Evolutionary conservation across 2,329 filamentous ascomycete genomes (phyloP).

Genomic region (Colletotrichum orbiculare): DNA sequence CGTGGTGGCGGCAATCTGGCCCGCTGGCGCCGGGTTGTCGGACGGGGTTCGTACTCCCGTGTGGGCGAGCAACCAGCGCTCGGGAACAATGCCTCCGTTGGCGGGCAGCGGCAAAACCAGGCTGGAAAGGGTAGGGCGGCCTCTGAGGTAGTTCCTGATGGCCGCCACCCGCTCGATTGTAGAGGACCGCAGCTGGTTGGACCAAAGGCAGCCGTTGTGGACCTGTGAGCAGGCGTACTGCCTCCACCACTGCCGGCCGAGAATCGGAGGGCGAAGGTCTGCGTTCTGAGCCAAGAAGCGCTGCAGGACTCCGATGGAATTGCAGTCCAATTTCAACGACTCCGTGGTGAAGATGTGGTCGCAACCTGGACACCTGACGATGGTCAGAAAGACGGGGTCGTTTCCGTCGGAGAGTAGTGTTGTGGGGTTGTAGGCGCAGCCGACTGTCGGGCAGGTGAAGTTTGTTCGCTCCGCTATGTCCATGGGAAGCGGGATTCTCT

Average conservation of each 20-base stretch:
- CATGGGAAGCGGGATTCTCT: background rate
- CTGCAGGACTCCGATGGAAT: background rate
- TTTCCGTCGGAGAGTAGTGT: background rate
- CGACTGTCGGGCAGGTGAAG: background rate
- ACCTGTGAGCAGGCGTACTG: conserved; percentile 7
- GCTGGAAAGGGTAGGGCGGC: no score
- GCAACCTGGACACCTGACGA: conserved; percentile 17
- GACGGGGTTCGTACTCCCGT: no score
- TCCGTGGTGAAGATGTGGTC: conserved; percentile 9
- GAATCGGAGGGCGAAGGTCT: conserved; percentile 34
- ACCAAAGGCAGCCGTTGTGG: conserved; percentile 8
- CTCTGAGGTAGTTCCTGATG: background rate
- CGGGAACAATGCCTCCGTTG: background rate
- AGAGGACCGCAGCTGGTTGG: background rate
- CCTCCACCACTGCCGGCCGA: conserved; percentile 22
- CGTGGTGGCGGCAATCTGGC: no score
- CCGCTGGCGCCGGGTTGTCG: no score
- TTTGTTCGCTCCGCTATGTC: background rate
- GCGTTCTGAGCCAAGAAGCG: conserved; percentile 21
- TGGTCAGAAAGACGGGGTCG: background rate
- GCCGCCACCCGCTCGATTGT: no score
- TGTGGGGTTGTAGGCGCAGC: conserved; percentile 1
- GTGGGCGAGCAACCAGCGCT: no score
- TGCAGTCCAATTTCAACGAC: background rate
- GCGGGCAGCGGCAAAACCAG: background rate